These are phyloP conservation scores for Corchorus olitorius DNA, from an alignment of 345 rosid species.

Conservation along the genomic window DNA sequence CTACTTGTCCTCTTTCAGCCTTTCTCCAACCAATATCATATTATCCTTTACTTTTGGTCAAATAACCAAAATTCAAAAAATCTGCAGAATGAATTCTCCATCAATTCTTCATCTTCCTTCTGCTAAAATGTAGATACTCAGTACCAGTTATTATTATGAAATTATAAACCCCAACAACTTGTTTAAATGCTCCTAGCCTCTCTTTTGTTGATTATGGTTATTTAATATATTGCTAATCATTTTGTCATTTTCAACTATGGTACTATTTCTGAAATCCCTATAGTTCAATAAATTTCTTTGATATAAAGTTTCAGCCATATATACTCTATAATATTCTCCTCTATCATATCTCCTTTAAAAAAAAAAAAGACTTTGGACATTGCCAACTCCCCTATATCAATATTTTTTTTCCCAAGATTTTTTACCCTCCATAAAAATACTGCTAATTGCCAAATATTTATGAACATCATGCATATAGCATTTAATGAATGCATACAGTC, in stretches of 20 bases:
- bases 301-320: background rate
- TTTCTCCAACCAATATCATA: background rate
- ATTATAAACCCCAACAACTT: background rate
- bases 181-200: background rate
- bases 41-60: background rate
- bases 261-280: background rate
- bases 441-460: background rate
- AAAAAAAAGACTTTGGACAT: background rate
- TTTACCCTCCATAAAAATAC: background rate
- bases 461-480: constrained; percentile 9
- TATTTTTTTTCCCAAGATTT: background rate
- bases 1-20: background rate
- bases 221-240: background rate
- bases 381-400: background rate
- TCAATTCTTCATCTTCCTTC: background rate
- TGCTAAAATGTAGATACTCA: background rate
- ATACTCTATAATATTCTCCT: background rate
- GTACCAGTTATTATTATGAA: background rate
- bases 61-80: background rate
- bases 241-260: background rate
- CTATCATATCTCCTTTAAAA: background rate
- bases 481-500: constrained; percentile 8
- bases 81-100: background rate
- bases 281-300: background rate
- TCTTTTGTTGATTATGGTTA: background rate